Evolutionary conservation across 768 basidiomycete genomes (phyloP), one percentile per base, ranked within the genome.

Genomic region (Clitopilus passeckerianus): DNA sequence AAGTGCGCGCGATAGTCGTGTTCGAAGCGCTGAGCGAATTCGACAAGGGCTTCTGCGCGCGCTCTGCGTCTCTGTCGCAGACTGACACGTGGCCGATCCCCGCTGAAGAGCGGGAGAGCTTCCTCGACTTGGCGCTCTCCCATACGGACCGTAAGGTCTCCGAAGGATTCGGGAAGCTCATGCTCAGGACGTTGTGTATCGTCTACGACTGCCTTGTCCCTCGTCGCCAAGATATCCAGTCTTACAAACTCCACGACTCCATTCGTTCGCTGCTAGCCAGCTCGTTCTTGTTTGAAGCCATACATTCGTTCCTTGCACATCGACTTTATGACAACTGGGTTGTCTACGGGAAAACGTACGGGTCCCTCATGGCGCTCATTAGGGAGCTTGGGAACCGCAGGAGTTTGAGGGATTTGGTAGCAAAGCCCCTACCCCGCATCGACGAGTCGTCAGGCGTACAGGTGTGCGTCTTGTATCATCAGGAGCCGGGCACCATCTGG

Each of bases 1-100:
- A 53, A 9, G 60, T 59, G 1, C 59, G 64, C 16, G 61, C 64
- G 14, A 56, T 65, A 34, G 61, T 60, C 1, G 35, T 65, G 30
- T 65, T 61, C 44, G 37, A 59, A 9, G 56, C 63, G 18, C 58
- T 65, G 22, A 24, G 52, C 9, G 22, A 24, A 30, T 65, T 65
- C 58, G 64, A 65, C 34, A 54, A 54, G 33, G 37, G 34, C 27
- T 41, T 56, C 30, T 34, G 57, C 30, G 34, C 57, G 30, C 46
- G 53, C 14, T 44, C 55, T 43, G 53, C 27, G 12, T 3, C 20
- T 6, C 12, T 57, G 23, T 23, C 41, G 23, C 18, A 24, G 24
- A 27, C 24, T 16, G n/a, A 54, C 55, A 22, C 46, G 35, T 35
- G 33, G 41, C 46, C 59, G 9, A 14, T 65, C 27, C 24, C 60